Conservation (phyloP, 768 basidiomycete species). For the Lactifluus volemus region DNA sequence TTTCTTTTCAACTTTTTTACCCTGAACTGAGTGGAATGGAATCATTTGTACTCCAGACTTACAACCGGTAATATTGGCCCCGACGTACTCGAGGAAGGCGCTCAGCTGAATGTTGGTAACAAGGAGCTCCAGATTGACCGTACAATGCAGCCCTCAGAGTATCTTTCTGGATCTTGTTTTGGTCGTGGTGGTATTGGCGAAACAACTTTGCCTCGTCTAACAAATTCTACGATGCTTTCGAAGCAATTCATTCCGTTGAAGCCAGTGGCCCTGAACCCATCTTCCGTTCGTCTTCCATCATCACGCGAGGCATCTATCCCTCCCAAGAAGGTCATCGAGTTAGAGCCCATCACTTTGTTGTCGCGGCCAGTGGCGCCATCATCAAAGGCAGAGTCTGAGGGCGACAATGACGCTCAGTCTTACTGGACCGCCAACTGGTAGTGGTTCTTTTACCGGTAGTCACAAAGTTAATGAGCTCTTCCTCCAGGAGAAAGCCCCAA, state of each 20-base stretch:
- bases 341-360: slow-evolving; percentile 31
- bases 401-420: slow-evolving; percentile 23
- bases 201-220: slow-evolving; percentile 16
- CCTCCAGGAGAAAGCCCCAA: slow-evolving; percentile 55
- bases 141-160: slow-evolving; percentile 44
- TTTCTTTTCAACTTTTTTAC: neutral
- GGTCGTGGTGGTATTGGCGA: slow-evolving; percentile 28
- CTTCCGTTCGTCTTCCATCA: slow-evolving; percentile 21
- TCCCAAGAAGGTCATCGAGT: slow-evolving; percentile 27
- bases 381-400: slow-evolving; percentile 9
- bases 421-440: slow-evolving; percentile 71
- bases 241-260: slow-evolving; percentile 27
- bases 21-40: neutral
- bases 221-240: slow-evolving; percentile 25
- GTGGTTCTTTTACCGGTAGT: slow-evolving; percentile 8
- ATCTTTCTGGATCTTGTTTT: slow-evolving; percentile 58
- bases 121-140: slow-evolving; percentile 64
- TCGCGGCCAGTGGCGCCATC: neutral
- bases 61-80: slow-evolving; percentile 39
- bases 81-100: slow-evolving; percentile 30
- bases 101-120: slow-evolving; percentile 35
- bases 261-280: slow-evolving; percentile 25
- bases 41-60: slow-evolving; percentile 32
- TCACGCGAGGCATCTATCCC: slow-evolving; percentile 19
- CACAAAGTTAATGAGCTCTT: slow-evolving; percentile 1